Evolutionary conservation across 75 land plant genomes (phyloP).

Genomic region (Cryptomeria japonica): DNA sequence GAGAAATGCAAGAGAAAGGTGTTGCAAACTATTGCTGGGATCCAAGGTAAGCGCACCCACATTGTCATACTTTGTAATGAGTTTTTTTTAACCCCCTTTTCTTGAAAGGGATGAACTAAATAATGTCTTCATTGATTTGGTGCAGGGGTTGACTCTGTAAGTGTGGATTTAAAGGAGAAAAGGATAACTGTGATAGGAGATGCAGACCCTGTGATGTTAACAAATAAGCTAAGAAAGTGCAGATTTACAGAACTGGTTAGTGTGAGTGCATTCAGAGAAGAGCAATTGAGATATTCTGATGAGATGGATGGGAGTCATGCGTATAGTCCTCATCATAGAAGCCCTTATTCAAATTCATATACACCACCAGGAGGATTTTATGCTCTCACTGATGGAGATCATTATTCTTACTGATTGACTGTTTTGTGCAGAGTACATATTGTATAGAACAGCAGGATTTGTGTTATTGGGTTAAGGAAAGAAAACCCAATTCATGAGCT

Average conservation of each 20-base stretch:
- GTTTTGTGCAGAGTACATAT: no score
- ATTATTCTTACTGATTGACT: not conserved
- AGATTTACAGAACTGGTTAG: slow-evolving; percentile 28
- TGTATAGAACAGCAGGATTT: no score
- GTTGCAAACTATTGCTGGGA: not conserved
- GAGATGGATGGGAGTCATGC: not conserved
- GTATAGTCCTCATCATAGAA: not conserved
- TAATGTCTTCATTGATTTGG: not conserved
- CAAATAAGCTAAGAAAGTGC: slow-evolving; percentile 33
- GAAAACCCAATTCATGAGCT: not conserved
- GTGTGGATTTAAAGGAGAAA: slow-evolving; percentile 19
- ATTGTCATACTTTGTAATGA: no score
- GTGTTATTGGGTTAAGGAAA: not conserved
- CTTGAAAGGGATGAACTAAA: not conserved
- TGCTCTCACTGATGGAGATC: not conserved
- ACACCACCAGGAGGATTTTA: not conserved
- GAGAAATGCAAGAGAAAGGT: slow-evolving; percentile 5
- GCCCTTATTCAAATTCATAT: not conserved
- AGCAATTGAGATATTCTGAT: not conserved
- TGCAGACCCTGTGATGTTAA: slow-evolving; percentile 40
- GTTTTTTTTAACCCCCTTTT: no score
- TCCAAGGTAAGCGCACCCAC: not conserved
- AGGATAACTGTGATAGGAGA: slow-evolving; percentile 42
- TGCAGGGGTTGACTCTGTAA: slow-evolving; percentile 24
- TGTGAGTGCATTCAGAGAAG: slow-evolving; percentile 36